Conservation (phyloP, 805 yeast genomes). For the Komagataella populi region DNA sequence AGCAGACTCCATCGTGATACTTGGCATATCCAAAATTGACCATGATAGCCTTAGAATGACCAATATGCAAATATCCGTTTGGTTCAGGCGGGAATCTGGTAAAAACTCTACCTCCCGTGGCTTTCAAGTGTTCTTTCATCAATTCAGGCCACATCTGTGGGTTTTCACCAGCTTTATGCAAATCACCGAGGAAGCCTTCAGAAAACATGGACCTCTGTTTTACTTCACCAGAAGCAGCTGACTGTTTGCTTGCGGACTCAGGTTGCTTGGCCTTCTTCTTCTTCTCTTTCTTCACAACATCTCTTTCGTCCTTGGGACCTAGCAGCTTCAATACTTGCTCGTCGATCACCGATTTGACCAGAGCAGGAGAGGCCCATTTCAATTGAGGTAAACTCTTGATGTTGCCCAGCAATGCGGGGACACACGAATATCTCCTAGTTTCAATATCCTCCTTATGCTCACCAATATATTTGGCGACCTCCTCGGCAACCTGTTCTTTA, state of each 20-base stretch:
- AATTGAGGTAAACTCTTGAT: constrained; percentile 60
- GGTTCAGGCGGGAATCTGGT: constrained; percentile 99
- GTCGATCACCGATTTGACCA: constrained; percentile 82
- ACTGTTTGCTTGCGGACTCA: constrained; percentile 6
- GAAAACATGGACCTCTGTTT: constrained; percentile 65
- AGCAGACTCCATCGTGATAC: constrained; percentile 75
- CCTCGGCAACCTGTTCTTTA: constrained; percentile 45
- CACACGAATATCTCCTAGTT: constrained; percentile 64
- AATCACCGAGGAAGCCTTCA: constrained; percentile 91
- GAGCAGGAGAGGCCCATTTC: constrained; percentile 86
- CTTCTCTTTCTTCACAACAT: constrained; percentile 66
- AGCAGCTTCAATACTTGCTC: constrained; percentile 52
- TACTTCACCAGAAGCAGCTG: constrained; percentile 11
- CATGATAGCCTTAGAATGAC: constrained; percentile 96
- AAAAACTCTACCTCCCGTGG: constrained; percentile 70
- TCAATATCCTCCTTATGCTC: constrained; percentile 45
- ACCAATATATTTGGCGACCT: constrained; percentile 46
- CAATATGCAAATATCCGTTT: constrained; percentile 93
- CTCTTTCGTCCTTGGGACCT: constrained; percentile 97
- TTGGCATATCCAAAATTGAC: constrained; percentile 97
- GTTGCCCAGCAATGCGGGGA: constrained; percentile 67
- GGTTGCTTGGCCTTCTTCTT: constrained; percentile 28
- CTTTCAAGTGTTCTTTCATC: constrained; percentile 65
- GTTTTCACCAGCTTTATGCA: constrained; percentile 92
- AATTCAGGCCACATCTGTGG: constrained; percentile 83